Conservation (phyloP, 495 filamentous ascomycete genomes). For the Aspergillus bridgeri region DNA sequence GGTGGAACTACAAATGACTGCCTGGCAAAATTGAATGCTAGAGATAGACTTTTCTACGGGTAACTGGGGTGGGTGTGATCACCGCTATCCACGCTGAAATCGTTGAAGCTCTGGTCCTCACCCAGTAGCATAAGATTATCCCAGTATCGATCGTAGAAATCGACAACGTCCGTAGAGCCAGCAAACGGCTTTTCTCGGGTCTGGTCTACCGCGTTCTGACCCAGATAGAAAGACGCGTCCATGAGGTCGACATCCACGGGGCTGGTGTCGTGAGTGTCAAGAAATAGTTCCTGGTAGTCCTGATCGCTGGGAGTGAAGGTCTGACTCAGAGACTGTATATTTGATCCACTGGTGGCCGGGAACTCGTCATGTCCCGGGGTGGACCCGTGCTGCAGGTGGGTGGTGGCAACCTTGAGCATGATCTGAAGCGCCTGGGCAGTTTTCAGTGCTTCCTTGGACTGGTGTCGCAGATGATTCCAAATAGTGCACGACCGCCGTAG, state of each 20-base stretch:
- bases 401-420: conserved; percentile 20
- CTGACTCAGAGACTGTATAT: not conserved
- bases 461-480: conserved; percentile 14
- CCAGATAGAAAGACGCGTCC: not conserved
- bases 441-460: conserved; percentile 18
- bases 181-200: not conserved
- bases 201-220: not conserved
- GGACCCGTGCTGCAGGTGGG: conserved; percentile 44
- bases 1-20: too few relatives aligned
- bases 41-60: too few relatives aligned
- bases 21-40: too few relatives aligned
- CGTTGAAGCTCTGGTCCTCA: not conserved
- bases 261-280: not conserved
- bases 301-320: not conserved
- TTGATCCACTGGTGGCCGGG: not conserved
- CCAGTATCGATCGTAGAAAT: not conserved
- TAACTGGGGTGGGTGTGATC: too few relatives aligned
- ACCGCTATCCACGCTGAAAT: too few relatives aligned
- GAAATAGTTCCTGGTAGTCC: not conserved
- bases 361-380: not conserved
- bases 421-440: conserved; percentile 17
- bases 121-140: not conserved
- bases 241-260: not conserved
- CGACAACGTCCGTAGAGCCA: not conserved
- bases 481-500: conserved; percentile 4